Base-by-base conservation (phyloP, 139 green algal species). In the Ettlia oleoabundans region DNA sequence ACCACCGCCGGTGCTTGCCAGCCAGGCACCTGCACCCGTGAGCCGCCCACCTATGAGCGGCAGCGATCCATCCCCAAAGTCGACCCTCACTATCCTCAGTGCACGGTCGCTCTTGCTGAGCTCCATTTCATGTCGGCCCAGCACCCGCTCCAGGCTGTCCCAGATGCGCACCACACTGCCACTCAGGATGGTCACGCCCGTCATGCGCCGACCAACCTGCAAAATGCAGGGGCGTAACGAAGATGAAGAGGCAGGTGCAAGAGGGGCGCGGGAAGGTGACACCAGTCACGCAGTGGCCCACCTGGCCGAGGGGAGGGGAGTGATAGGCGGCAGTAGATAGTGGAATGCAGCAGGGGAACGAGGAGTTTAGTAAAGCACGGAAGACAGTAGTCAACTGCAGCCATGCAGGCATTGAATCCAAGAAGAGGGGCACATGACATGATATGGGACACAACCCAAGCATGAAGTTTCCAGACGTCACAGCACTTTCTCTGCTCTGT, bases 161-260 rank as follows among this genome's bases (percentile, higher is more conserved):
- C 93, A 97, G 72, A 96, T 88, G 41, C 94, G 87, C 62, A 97
- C 92, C 37, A 96, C 87, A 10, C 19, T 58, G 38, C 94, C 92
- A 26, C 83, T 87, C 51, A 97, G 84, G 30, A 97, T 82, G 21
- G 88, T 92, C 38, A 96, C 88, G 26, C 86, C 71, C 13, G 88
- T 88, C 38, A 93, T 61, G 22, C 93, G 88, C 5, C 78, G 74
- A 4, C 93, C 93, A 32, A 92, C 86, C 84, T 89, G 81, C 71
- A 28, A 47, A 35, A 28, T 47, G 53, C 9, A 10, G 2, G 80
- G 40, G 35, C n/a, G n/a, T n/a, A n/a, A n/a, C n/a, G n/a, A n/a
- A 28, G 66, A 3, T 18, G 66, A 47, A 63, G 22, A 5, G 37
- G 35, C 2, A 2, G 71, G 21, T 69, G 32, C 1, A 43, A n/a